These are phyloP conservation scores for Plantago major DNA, from an alignment of 257 asterid genomes.

Conservation along the genomic window DNA sequence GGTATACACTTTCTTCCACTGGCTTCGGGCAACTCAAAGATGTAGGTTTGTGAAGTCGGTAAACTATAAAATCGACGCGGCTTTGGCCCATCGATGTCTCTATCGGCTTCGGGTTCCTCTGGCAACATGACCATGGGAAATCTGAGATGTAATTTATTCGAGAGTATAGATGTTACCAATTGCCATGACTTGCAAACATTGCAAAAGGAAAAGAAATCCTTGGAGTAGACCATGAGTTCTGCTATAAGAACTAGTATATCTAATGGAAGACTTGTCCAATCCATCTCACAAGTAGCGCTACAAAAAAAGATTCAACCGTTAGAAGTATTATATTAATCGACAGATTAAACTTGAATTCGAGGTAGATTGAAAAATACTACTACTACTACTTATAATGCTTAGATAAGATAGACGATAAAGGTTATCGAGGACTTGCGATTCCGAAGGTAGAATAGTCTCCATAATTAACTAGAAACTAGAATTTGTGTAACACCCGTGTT, in stretches of 20 bases:
- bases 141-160: background rate
- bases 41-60: background rate
- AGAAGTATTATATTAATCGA: too few species aligned
- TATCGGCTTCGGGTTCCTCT: background rate
- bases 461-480: too few species aligned
- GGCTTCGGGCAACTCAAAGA: background rate
- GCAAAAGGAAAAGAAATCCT: background rate
- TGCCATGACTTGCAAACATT: background rate
- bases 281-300: background rate
- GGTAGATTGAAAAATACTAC: too few species aligned
- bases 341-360: too few species aligned
- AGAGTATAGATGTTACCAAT: background rate
- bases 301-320: too few species aligned
- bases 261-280: conserved; percentile 1
- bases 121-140: conserved; percentile 1
- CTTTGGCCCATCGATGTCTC: background rate
- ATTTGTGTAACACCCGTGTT: too few species aligned
- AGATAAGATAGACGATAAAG: too few species aligned
- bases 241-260: background rate
- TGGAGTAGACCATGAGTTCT: background rate
- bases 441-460: too few species aligned
- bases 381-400: too few species aligned
- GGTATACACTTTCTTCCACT: background rate
- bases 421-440: too few species aligned
- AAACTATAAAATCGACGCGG: background rate